These are phyloP conservation scores for Erodium texanum DNA, from an alignment of 441 rosid genomes.

Conservation along the genomic window DNA sequence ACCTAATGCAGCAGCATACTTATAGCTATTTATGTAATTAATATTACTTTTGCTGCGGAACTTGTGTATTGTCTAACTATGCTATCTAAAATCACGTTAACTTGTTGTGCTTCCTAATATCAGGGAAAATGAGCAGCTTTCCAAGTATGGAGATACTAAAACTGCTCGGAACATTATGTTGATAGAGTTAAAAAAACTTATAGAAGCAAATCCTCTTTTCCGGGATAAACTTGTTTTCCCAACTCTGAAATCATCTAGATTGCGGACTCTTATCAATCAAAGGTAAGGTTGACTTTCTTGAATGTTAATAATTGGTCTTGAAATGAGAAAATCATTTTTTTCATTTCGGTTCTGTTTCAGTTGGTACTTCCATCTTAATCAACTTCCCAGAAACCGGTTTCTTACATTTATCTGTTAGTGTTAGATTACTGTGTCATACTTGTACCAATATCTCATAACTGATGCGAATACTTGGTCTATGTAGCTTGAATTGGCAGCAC, in stretches of 20 bases:
- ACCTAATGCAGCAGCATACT: background rate
- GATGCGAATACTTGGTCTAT: background rate
- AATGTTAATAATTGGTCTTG: background rate
- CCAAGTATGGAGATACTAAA: constrained; percentile 69
- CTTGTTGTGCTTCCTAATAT: constrained; percentile 13
- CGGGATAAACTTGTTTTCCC: constrained; percentile 86
- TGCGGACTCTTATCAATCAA: constrained; percentile 71
- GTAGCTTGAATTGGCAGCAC: constrained; percentile 87
- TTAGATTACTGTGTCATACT: constrained; percentile 27
- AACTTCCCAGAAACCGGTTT: background rate
- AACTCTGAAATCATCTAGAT: constrained; percentile 58
- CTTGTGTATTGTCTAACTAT: background rate
- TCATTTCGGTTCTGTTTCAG: background rate
- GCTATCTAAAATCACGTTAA: background rate
- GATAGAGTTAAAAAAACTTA: constrained; percentile 61
- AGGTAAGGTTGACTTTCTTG: constrained; percentile 31
- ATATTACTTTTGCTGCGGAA: background rate
- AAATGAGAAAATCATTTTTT: background rate
- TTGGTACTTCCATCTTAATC: background rate
- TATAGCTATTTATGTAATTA: background rate
- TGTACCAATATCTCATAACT: constrained; percentile 58
- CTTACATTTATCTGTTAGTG: background rate
- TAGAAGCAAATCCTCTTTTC: constrained; percentile 78
- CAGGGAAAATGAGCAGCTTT: constrained; percentile 76
- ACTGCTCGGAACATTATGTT: constrained; percentile 78